phyloP scores from a whole-genome alignment of 2,329 filamentous ascomycete genomes.

The Nothopassalora personata region DNA sequence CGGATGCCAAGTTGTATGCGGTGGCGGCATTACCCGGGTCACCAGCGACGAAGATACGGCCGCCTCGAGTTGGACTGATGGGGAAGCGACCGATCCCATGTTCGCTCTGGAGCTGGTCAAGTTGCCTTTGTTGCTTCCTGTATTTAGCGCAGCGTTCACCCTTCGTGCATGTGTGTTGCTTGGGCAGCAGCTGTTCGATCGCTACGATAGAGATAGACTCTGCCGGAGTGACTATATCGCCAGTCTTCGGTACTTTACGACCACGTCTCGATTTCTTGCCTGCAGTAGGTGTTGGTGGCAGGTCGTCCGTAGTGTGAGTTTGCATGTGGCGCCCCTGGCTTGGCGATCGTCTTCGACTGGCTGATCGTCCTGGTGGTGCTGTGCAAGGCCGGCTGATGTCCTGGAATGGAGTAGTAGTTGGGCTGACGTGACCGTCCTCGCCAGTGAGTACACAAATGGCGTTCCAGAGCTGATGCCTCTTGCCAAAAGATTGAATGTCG shows the following conservation, averaged over 20 bases:
- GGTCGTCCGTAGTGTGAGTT: conserved; percentile 23
- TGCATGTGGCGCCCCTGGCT: conserved; percentile 19
- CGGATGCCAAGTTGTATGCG: conserved; percentile 48
- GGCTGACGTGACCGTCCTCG: conserved; percentile 39
- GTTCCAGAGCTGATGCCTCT: conserved; percentile 73
- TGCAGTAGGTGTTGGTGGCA: conserved; percentile 31
- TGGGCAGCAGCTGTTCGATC: conserved; percentile 83
- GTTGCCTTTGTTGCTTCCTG: conserved; percentile 70
- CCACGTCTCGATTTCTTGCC: conserved; percentile 34
- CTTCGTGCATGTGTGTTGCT: conserved; percentile 77
- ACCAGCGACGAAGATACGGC: conserved; percentile 70
- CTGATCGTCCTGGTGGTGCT: conserved; percentile 7
- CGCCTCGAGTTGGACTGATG: conserved; percentile 55
- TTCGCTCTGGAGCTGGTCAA: conserved; percentile 69
- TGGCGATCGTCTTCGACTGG: conserved; percentile 23
- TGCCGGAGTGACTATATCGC: conserved; percentile 67
- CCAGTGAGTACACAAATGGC: conserved; percentile 65
- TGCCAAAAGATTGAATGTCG: conserved; percentile 74
- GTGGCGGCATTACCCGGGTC: conserved; percentile 73
- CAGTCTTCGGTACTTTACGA: conserved; percentile 39
- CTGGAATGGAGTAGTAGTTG: conserved; percentile 45
- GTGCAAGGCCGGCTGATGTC: conserved; percentile 44
- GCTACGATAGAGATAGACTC: conserved; percentile 88
- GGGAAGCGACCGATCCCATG: conserved; percentile 53
- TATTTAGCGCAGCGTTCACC: conserved; percentile 81